Base-by-base conservation (phyloP, 345 rosid genomes). In the Passiflora organensis region DNA sequence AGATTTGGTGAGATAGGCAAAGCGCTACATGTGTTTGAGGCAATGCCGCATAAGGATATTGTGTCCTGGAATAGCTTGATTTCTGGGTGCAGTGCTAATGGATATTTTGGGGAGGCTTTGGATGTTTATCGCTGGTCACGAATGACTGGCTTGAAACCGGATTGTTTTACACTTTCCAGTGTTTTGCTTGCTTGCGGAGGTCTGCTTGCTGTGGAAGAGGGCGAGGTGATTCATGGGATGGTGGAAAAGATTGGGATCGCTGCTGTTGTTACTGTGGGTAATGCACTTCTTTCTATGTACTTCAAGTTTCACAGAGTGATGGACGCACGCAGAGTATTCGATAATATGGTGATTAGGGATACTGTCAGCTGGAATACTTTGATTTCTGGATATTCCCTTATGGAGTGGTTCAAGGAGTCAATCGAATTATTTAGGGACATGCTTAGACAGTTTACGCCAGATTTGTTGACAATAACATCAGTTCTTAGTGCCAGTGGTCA, bases 1-100 rank as follows among this genome's bases (percentile, higher is more conserved):
- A 70, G 85, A 43, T 64, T 82, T 58, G 76, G 81, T 32, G 66
- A 70, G 48, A 41, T 85, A 60, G 61, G 14, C 10, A 58, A 51
- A 32, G 86, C 89, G 14, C 67, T 55, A 18, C 25, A 71, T n/a
- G 75, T 82, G 76, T 85, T 85, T 75, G 85, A 75, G 34, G 77
- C 67, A 77, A 85, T 78, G 80, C 65, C 76, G 60, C 65, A 34
- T 0, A 78, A 72, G 52, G 86, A 85, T 66, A 25, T 64, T 16
- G 86, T 85, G 5, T 80, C 94, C 0, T 82, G 89, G 86, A 85
- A 85, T 60, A 75, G 69, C 63, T 67, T 85, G 64, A 77, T 80
- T 70, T 80, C 86, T 0, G 86, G 84, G 59, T 85, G 47, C 60
- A 68, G 74, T 58, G 79, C 86, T 6, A 77, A 78, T 50, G 82